Percentiles rank a stretch among this genome's conserved stretches.
phyloP scores from a whole-genome alignment of 2,329 filamentous ascomycete species.

The Colletotrichum neosansevieriae region DNA sequence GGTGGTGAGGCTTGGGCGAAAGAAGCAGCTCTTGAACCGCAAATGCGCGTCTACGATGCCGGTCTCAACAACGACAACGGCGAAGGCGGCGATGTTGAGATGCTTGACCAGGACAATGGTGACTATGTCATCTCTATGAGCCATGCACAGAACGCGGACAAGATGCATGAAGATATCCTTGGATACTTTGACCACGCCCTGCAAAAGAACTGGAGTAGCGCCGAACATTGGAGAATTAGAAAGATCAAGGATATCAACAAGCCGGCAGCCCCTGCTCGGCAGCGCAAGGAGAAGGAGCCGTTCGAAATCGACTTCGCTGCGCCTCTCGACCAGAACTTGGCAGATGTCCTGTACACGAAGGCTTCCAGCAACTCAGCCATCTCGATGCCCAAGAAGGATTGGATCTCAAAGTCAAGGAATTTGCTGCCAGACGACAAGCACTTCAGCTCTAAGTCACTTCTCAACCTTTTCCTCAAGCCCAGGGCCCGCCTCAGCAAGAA shows the following conservation, averaged over 20 bases:
- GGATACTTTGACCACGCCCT: constrained; percentile 97
- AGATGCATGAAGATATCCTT: constrained; percentile 91
- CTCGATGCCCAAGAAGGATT: constrained; percentile 90
- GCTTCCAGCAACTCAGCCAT: constrained; percentile 85
- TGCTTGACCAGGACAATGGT: constrained; percentile 75
- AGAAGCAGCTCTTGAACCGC: constrained; percentile 87
- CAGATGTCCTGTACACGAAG: constrained; percentile 83
- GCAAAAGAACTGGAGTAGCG: constrained; percentile 97
- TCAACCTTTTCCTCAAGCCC: constrained; percentile 93
- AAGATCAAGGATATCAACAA: constrained; percentile 87
- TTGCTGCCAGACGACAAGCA: constrained; percentile 97
- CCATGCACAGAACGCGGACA: constrained; percentile 69
- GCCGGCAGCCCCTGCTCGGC: constrained; percentile 68
- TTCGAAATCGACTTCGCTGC: constrained; percentile 94
- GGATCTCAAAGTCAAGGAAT: constrained; percentile 94
- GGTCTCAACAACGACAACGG: constrained; percentile 67
- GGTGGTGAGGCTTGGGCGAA: constrained; percentile 96
- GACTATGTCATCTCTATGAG: constrained; percentile 86
- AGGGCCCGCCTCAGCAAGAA: constrained; percentile 84
- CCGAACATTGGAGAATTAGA: constrained; percentile 98
- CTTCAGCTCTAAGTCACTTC: constrained; percentile 92
- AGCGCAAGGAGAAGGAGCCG: constrained; percentile 93
- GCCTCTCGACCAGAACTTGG: constrained; percentile 76
- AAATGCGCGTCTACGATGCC: constrained; percentile 82
- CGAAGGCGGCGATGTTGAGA: constrained; percentile 65